Conservation (phyloP, 495 filamentous ascomycete genomes). For the Hypoxylon lenormandii region DNA sequence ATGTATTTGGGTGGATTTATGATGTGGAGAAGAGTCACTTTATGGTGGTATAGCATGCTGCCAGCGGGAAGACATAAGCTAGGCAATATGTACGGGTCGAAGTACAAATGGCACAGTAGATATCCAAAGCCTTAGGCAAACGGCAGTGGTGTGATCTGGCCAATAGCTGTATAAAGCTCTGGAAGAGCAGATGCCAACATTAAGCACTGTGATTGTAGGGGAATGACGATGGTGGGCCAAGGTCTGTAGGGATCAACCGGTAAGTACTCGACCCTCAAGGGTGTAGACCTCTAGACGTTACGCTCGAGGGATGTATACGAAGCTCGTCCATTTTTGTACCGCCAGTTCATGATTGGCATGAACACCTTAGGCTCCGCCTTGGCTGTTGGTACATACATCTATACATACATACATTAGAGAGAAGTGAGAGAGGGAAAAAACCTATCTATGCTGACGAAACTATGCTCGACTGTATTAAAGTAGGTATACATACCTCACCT, state of each 20-base stretch:
- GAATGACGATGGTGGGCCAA: conserved; percentile 48
- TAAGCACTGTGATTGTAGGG: conserved; percentile 47
- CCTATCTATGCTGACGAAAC: conserved; percentile 43
- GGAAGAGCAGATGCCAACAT: conserved; percentile 41
- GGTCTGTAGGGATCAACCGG: conserved; percentile 46
- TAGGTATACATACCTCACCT: conserved; percentile 32
- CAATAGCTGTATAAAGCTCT: conserved; percentile 44
- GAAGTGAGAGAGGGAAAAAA: conserved; percentile 8
- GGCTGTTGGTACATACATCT: conserved; percentile 36
- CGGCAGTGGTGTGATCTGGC: conserved; percentile 43
- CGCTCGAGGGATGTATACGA: conserved; percentile 43
- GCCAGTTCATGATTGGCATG: conserved; percentile 44
- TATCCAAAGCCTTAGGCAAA: conserved; percentile 42
- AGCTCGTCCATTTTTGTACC: conserved; percentile 42
- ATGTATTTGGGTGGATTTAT: conserved; percentile 48
- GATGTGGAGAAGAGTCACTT: conserved; percentile 46
- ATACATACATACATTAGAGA: too few species aligned
- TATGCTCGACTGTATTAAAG: conserved; percentile 38
- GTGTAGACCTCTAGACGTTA: conserved; percentile 35
- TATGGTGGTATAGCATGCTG: conserved; percentile 41
- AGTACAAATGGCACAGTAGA: conserved; percentile 46
- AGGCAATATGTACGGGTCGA: conserved; percentile 41
- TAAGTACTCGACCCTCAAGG: conserved; percentile 48
- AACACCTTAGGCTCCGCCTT: conserved; percentile 44
- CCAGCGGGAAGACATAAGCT: conserved; percentile 45